A percentile compares a stretch with the other conserved stretches of the same genome.
phyloP scores from a whole-genome alignment of 75 land plant genomes.

The Sequoiadendron giganteum region DNA sequence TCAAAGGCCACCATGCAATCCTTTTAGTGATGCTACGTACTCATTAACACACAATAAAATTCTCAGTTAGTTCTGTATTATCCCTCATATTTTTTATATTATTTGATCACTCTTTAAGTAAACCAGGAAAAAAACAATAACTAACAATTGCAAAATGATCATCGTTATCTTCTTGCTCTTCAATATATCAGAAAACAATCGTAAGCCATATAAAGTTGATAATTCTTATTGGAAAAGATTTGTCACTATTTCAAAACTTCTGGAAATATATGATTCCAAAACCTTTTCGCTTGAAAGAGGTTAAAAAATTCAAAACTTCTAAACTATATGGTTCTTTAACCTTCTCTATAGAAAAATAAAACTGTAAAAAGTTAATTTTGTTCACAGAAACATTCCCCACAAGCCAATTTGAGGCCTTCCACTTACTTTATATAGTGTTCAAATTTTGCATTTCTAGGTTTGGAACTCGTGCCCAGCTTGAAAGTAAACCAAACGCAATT shows the following conservation, averaged over 20 bases:
- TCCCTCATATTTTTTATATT: no score
- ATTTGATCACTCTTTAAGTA: background rate
- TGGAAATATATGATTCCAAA: background rate
- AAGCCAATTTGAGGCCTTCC: background rate
- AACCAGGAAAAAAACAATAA: background rate
- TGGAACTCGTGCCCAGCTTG: background rate
- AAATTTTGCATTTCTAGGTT: background rate
- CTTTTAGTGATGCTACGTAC: background rate
- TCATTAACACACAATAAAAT: background rate
- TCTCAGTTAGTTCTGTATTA: background rate
- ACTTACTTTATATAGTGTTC: no score
- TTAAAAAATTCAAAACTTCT: no score
- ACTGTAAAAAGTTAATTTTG: background rate
- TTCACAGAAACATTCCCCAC: background rate
- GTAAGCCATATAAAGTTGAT: background rate
- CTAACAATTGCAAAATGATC: background rate
- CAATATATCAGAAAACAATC: background rate
- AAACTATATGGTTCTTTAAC: background rate
- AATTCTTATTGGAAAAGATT: background rate
- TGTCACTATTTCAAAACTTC: background rate
- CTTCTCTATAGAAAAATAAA: background rate
- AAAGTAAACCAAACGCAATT: background rate
- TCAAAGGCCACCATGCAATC: background rate
- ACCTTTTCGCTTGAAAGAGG: background rate
- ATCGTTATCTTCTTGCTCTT: background rate